Percentiles rank a stretch among this genome's conserved stretches.
Evolutionary conservation across 768 basidiomycete species (phyloP).

Genomic region (Asterophora lycoperdoides): DNA sequence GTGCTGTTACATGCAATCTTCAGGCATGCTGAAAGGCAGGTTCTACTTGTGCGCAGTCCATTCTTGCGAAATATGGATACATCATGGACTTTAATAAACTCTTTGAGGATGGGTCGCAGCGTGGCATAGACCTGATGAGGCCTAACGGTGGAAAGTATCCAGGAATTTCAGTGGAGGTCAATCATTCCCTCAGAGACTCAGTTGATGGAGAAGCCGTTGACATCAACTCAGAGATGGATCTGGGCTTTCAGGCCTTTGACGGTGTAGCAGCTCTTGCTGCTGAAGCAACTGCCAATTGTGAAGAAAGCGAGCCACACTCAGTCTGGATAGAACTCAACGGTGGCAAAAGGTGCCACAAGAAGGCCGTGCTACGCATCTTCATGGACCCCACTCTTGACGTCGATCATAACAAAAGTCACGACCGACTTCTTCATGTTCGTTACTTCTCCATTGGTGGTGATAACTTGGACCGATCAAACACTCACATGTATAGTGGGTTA

Average conservation of each 20-base stretch:
- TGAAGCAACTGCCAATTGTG: too few species aligned
- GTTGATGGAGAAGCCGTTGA: not conserved
- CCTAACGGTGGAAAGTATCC: constrained; percentile 26
- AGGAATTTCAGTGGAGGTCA: constrained; percentile 22
- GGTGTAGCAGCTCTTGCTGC: not conserved
- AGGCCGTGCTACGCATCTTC: constrained; percentile 10
- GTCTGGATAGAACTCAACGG: constrained; percentile 10
- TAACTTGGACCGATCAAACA: constrained; percentile 10
- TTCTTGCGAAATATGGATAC: not conserved
- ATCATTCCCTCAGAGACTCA: constrained; percentile 14
- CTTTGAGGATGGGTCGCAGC: constrained; percentile 2
- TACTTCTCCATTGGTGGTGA: constrained; percentile 17
- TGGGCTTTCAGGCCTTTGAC: not conserved
- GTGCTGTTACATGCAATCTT: constrained; percentile 15
- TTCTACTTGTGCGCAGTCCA: not conserved
- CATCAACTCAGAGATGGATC: not conserved
- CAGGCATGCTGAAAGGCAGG: constrained; percentile 15
- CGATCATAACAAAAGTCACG: constrained; percentile 15
- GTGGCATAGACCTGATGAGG: constrained; percentile 19
- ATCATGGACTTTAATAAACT: not conserved
- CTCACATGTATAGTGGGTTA: not conserved
- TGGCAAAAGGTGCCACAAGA: constrained; percentile 14
- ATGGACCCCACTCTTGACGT: constrained; percentile 14
- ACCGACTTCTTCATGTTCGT: constrained; percentile 19
- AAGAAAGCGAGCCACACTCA: not conserved